Conservation (phyloP, 495 filamentous ascomycete genomes). For the Podospora fimiseda region DNA sequence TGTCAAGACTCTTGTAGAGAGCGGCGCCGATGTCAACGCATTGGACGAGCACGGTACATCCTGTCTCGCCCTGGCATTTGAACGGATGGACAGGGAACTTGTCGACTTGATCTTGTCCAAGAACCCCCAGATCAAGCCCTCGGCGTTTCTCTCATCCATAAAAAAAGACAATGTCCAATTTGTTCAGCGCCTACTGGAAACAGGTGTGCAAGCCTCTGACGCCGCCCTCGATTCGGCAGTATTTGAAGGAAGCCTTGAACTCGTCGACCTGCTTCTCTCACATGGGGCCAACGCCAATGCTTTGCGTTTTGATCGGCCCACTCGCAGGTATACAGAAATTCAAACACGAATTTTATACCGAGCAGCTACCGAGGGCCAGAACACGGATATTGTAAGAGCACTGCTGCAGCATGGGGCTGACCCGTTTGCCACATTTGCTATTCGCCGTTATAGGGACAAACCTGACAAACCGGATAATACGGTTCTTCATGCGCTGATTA, state of each 20-base stretch:
- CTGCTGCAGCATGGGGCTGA: slow-evolving; percentile 23
- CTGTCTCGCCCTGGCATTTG: slow-evolving; percentile 1
- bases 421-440: slow-evolving; percentile 3
- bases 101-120: slow-evolving; percentile 2
- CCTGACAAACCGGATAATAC: slow-evolving; percentile 2
- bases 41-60: neutral
- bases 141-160: slow-evolving; percentile 5
- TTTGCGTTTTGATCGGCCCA: no score
- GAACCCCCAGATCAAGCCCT: neutral
- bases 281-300: neutral
- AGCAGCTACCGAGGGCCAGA: slow-evolving; percentile 27
- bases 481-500: slow-evolving; percentile 14
- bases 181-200: neutral
- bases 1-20: slow-evolving; percentile 8
- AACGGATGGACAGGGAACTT: neutral
- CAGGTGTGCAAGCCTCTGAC: neutral
- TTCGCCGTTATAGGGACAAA: neutral
- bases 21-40: slow-evolving; percentile 11
- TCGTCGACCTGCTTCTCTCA: neutral
- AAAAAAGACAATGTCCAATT: neutral
- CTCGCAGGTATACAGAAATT: no score
- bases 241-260: neutral
- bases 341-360: slow-evolving; percentile 18
- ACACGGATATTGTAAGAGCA: slow-evolving; percentile 24
- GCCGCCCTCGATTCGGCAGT: neutral